Evolutionary conservation across 2,329 filamentous ascomycete genomes (phyloP), one percentile per base, ranked within the genome.

Genomic region (Ascochyta pisi): DNA sequence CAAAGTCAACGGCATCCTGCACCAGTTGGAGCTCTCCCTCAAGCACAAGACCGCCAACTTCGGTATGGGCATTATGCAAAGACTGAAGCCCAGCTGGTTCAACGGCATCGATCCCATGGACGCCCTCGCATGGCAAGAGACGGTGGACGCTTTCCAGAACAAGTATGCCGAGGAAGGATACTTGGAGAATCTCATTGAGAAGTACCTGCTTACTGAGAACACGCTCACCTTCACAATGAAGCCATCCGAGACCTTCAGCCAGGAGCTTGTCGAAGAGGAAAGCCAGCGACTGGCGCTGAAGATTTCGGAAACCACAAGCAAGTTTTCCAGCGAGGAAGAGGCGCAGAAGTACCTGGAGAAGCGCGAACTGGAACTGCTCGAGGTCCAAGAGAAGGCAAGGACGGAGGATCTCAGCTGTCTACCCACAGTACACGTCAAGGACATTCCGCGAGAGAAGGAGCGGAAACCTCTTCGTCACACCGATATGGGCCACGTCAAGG

Each of bases 31-130:
- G 73, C 83, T 99, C n/a, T 84, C 88, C 0, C 79, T 98, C 44
- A 97, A 97, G 78, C 92, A 99, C 79, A 98, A 98, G 81, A 97
- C 92, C 0, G 91, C 95, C 50, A 92, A 90, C 68, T 99, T 99
- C 71, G 95, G 95, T 13, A 91, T 97, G 83, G 88, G 89, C 16
- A 85, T 98, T 49, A 86, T 99, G 76, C 91, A 96, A 66, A 87
- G 94, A 38, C 83, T 97, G 7, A 91, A 96, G 71, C 89, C 92
- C 2, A 89, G 90, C 56, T 99, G 95, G 95, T 98, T 99, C 77
- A 96, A 95, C 54, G 95, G 94, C 5, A 87, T 92, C 3, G 91
- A 98, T 73, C 94, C 95, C 0, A 96, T 98, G 76, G 88, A 96
- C 63, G 88, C 91, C 12, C 81, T 99, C 33, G 89, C 92, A 2